Evolutionary conservation across 805 yeast species (phyloP).

Genomic region (Maudiozyma serrabonitensis): DNA sequence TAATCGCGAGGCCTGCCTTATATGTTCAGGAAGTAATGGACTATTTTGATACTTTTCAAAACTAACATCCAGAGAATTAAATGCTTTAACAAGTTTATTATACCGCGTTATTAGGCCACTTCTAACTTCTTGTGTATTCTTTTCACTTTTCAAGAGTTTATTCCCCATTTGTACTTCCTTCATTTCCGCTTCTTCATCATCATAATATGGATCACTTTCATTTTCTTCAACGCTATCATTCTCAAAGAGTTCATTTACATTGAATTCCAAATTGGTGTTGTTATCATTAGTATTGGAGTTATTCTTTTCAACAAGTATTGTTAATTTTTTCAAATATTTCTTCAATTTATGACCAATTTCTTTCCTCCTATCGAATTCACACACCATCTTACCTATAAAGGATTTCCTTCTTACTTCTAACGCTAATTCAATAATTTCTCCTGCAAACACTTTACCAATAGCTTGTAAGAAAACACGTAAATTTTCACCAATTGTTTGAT

Average conservation of each 20-base stretch:
- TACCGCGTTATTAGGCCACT: constrained; percentile 24
- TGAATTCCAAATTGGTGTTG: not conserved
- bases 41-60: constrained; percentile 32
- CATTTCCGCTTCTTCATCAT: constrained; percentile 24
- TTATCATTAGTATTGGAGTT: constrained; percentile 20
- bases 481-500: constrained; percentile 70
- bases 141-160: constrained; percentile 16
- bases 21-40: constrained; percentile 75
- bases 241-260: constrained; percentile 7
- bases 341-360: constrained; percentile 26
- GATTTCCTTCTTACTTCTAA: constrained; percentile 56
- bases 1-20: constrained; percentile 81
- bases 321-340: constrained; percentile 31
- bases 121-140: constrained; percentile 19
- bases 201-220: constrained; percentile 22
- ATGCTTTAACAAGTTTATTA: constrained; percentile 22
- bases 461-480: constrained; percentile 79
- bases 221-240: constrained; percentile 22
- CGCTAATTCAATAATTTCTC: constrained; percentile 80
- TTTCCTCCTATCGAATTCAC: constrained; percentile 36
- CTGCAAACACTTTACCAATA: constrained; percentile 79
- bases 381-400: constrained; percentile 32
- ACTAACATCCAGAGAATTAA: constrained; percentile 24
- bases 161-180: constrained; percentile 15
- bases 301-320: constrained; percentile 26